Evolutionary conservation across 129 eudicot species (phyloP), one percentile per base, ranked within the genome.

Genomic region (Arctium lappa): DNA sequence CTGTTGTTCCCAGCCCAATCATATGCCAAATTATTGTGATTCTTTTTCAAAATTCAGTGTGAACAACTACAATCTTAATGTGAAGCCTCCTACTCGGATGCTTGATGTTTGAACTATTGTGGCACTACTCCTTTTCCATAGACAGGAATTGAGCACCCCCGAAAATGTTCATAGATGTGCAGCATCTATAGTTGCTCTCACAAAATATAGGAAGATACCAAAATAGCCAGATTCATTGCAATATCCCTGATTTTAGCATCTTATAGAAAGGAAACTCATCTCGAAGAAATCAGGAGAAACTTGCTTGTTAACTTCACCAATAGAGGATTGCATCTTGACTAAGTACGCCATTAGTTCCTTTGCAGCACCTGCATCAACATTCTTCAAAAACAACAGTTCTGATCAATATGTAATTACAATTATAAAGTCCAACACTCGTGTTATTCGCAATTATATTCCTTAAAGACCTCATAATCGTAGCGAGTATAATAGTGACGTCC

Each of bases 401-500:
- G 80, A 86, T 75, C 12, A 32, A n/a, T 22, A 82, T 53, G 53
- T 5, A 12, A 34, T 66, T 11, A 27, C 71, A 66, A 27, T 66
- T 22, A 66, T 27, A 66, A 8, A 18, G 7, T 63, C 32, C 70
- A n/a, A 63, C 32, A 6, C 10, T 18, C 32, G 32, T 3, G 7
- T 63, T 63, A 63, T 63, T 22, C 22, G 12, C 70, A 63, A 63
- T 63, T 18, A 22, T 18, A 63, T 63, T 10, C 22, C 12, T 63
- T 83, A 73, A 46, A 22, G 33, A 91, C 98, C 93, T 94, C 97
- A 36, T 94, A 94, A 87, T 94, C 98, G 53, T 94, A 92, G 81
- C 97, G 93, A 33, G 98, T 91, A 76, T 94, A 94, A 85, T 92
- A 94, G 83, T 94, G 97, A 72, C 97, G 97, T 22, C 98, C 96